Percentiles rank a stretch among this genome's conserved stretches.
These are phyloP conservation scores for Verticillium tricorpus DNA, from an alignment of 2,329 filamentous ascomycete genomes.

Conservation along the genomic window DNA sequence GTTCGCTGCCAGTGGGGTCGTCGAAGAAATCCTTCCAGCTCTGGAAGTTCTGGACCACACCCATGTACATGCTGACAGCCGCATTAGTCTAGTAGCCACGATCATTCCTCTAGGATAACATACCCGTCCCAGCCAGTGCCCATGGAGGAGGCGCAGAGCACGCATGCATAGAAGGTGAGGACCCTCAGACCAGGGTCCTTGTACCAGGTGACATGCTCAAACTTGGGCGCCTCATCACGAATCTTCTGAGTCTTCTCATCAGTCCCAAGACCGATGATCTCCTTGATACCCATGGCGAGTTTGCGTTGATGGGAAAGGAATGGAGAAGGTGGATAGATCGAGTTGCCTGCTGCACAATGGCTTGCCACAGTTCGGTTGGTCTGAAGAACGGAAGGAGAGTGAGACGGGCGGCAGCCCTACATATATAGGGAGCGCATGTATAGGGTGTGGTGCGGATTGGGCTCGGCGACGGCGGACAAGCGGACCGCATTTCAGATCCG, in stretches of 20 bases:
- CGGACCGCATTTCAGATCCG: conserved; percentile 2
- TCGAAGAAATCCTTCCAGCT: conserved; percentile 19
- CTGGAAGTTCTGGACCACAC: conserved; percentile 4
- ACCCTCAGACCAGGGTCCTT: conserved; percentile 49
- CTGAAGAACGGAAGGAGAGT: not conserved
- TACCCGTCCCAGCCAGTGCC: conserved; percentile 53
- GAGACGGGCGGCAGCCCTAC: not conserved
- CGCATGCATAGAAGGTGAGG: conserved; percentile 47
- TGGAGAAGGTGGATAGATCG: not conserved
- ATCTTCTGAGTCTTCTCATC: not conserved
- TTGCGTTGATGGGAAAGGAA: not conserved
- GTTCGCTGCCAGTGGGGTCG: conserved; percentile 21
- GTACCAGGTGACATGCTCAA: conserved; percentile 46
- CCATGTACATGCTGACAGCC: not conserved
- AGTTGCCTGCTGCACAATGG: not conserved
- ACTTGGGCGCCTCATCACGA: conserved; percentile 39
- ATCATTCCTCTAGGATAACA: conserved; percentile 6
- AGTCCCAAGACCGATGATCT: not conserved
- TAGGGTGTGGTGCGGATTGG: not conserved
- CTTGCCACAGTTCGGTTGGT: not conserved
- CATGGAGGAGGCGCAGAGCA: conserved; percentile 49
- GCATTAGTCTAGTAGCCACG: not conserved
- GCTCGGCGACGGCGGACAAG: conserved; percentile 2
- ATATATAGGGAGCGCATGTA: not conserved
- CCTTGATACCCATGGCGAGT: not conserved